Percentiles rank a stretch among this genome's conserved stretches.
Evolutionary conservation across 2,329 filamentous ascomycete genomes (phyloP).

Genomic region (Colletotrichum acutatum): DNA sequence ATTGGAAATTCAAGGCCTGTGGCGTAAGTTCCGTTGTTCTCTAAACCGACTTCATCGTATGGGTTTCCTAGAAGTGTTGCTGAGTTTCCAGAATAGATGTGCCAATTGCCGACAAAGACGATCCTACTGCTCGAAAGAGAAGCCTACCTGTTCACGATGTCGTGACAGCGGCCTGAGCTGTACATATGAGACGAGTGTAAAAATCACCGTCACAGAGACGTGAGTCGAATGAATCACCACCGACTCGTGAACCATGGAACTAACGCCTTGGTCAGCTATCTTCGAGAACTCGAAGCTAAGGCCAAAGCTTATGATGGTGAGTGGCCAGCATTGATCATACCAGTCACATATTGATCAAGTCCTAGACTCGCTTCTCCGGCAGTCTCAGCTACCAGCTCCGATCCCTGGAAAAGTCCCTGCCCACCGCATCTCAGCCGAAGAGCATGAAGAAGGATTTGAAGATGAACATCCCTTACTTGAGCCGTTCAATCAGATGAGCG

Average conservation of each 20-base stretch:
- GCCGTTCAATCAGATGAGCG: slow-evolving; percentile 48
- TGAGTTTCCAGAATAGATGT: slow-evolving; percentile 41
- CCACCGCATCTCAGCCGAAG: slow-evolving; percentile 30
- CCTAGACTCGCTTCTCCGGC: neutral
- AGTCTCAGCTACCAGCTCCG: neutral
- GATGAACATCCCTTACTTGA: slow-evolving; percentile 46
- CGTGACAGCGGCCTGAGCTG: slow-evolving; percentile 44
- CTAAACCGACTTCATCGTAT: neutral
- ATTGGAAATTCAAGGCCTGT: slow-evolving; percentile 39
- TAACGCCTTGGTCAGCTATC: neutral
- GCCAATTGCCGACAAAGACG: slow-evolving; percentile 47
- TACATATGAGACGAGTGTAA: slow-evolving; percentile 46
- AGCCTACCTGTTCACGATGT: slow-evolving; percentile 48
- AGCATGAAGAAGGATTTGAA: slow-evolving; percentile 44
- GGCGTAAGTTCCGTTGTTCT: slow-evolving; percentile 38
- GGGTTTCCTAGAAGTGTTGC: neutral
- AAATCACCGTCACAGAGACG: slow-evolving; percentile 48
- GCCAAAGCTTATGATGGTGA: slow-evolving; percentile 30
- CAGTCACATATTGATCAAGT: neutral
- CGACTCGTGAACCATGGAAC: neutral
- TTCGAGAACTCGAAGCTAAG: slow-evolving; percentile 26
- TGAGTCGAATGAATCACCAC: slow-evolving; percentile 19
- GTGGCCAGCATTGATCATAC: neutral
- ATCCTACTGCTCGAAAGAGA: slow-evolving; percentile 51
- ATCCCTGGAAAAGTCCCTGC: neutral